phyloP scores from a whole-genome alignment of 345 rosid genomes.

The Excoecaria agallocha region DNA sequence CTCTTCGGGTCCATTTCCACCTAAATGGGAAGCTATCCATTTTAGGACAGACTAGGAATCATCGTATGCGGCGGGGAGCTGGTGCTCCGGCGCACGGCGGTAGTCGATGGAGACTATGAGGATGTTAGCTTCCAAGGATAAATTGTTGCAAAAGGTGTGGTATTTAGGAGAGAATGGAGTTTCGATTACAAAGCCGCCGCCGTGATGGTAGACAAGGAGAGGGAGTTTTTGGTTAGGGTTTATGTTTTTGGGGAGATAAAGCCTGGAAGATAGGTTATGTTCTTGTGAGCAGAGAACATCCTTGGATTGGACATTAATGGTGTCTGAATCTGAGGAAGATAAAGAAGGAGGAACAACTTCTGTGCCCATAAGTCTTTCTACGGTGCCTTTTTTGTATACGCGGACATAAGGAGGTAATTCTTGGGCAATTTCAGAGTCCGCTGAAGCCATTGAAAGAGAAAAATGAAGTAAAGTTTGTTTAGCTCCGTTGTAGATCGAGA shows the following conservation, averaged over 20 bases:
- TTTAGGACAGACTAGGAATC: slow-evolving; percentile 26
- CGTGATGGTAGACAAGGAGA: slow-evolving; percentile 21
- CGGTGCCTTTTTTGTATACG: slow-evolving; percentile 11
- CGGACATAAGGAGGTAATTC: slow-evolving; percentile 7
- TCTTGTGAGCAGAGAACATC: slow-evolving; percentile 15
- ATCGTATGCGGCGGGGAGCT: slow-evolving; percentile 21
- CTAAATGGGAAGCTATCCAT: slow-evolving; percentile 22
- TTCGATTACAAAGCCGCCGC: slow-evolving; percentile 24
- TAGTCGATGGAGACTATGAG: slow-evolving; percentile 26
- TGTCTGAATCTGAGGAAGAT: not conserved
- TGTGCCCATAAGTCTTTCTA: slow-evolving; percentile 18
- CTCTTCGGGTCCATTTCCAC: slow-evolving; percentile 25
- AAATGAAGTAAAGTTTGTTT: too few relatives aligned
- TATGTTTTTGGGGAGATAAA: slow-evolving; percentile 15
- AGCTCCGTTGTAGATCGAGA: too few relatives aligned
- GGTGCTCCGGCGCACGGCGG: slow-evolving; percentile 24
- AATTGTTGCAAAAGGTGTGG: slow-evolving; percentile 12
- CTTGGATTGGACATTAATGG: slow-evolving; percentile 2
- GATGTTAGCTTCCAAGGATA: slow-evolving; percentile 18
- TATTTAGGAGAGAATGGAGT: slow-evolving; percentile 21
- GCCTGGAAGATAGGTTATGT: slow-evolving; percentile 4
- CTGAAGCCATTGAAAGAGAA: not conserved
- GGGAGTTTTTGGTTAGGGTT: slow-evolving; percentile 16
- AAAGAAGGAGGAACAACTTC: slow-evolving; percentile 10
- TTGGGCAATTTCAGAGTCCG: not conserved